phyloP scores from a whole-genome alignment of 2,329 filamentous ascomycete genomes.

The Aspergillus jensenii region DNA sequence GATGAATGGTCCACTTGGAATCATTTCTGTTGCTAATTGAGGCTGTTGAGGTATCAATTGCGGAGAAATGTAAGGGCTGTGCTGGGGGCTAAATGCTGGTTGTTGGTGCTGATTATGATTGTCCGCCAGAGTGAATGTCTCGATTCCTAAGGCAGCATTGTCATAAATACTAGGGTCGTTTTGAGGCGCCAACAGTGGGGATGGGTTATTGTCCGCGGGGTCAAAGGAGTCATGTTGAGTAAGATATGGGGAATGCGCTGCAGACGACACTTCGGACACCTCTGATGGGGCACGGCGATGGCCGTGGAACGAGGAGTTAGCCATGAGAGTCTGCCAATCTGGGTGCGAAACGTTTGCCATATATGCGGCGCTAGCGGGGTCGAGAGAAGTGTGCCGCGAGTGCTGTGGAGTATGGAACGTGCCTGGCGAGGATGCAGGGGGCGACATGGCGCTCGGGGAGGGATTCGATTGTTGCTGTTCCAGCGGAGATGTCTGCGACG shows the following conservation, averaged over 20 bases:
- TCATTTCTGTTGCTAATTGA: conserved; percentile 68
- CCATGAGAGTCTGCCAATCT: conserved; percentile 59
- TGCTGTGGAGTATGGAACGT: conserved; percentile 55
- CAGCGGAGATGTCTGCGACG: conserved; percentile 58
- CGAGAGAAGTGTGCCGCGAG: conserved; percentile 61
- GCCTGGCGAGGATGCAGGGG: conserved; percentile 54
- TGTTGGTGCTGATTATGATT: conserved; percentile 48
- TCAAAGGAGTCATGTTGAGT: conserved; percentile 79
- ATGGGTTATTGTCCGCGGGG: conserved; percentile 67
- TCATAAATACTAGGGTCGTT: conserved; percentile 73
- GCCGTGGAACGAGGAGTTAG: conserved; percentile 66
- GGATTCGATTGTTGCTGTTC: conserved; percentile 52
- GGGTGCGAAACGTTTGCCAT: conserved; percentile 48
- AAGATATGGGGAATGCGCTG: conserved; percentile 79
- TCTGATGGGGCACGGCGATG: conserved; percentile 88
- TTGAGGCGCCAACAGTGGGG: conserved; percentile 73
- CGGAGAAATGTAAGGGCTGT: conserved; percentile 71
- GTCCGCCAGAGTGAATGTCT: conserved; percentile 77
- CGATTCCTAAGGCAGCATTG: conserved; percentile 69
- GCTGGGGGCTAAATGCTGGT: conserved; percentile 59
- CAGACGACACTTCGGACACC: conserved; percentile 85
- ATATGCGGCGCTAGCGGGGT: conserved; percentile 61
- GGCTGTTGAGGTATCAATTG: conserved; percentile 71
- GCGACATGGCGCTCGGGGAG: conserved; percentile 55
- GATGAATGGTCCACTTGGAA: conserved; percentile 43